Evolutionary conservation across 345 rosid genomes (phyloP).

Genomic region (Gynandropsis gynandra): DNA sequence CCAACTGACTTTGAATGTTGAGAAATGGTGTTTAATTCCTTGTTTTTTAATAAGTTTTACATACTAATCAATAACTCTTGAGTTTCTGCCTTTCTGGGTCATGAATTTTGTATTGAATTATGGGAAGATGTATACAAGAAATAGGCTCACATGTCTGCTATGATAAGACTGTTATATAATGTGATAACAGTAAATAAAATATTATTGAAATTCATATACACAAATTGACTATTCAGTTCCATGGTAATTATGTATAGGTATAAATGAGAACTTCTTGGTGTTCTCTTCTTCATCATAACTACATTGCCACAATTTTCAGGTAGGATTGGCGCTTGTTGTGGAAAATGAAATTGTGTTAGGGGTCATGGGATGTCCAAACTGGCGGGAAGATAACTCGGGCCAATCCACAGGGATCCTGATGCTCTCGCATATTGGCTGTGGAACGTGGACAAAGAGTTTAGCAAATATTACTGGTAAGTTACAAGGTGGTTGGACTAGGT

Average conservation of each 20-base stretch:
- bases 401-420: slow-evolving; percentile 49
- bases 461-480: slow-evolving; percentile 24
- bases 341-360: slow-evolving; percentile 71
- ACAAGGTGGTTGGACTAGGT: slow-evolving; percentile 53
- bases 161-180: too few species aligned
- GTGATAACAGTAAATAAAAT: neutral
- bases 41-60: too few species aligned
- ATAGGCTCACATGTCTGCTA: too few species aligned
- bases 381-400: slow-evolving; percentile 36
- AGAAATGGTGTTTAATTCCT: neutral
- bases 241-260: neutral
- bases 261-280: neutral
- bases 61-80: too few species aligned
- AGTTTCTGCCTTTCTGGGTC: too few species aligned
- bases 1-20: neutral
- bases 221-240: neutral
- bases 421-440: slow-evolving; percentile 71
- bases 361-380: slow-evolving; percentile 90
- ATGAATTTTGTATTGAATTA: too few species aligned
- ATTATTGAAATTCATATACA: neutral
- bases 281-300: slow-evolving; percentile 19
- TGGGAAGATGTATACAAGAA: too few species aligned
- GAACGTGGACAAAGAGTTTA: slow-evolving; percentile 67
- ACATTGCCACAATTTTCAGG: slow-evolving; percentile 37
- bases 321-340: slow-evolving; percentile 91